Base-by-base conservation (phyloP, 164 flowering plant species). In the Litsea cubeba region DNA sequence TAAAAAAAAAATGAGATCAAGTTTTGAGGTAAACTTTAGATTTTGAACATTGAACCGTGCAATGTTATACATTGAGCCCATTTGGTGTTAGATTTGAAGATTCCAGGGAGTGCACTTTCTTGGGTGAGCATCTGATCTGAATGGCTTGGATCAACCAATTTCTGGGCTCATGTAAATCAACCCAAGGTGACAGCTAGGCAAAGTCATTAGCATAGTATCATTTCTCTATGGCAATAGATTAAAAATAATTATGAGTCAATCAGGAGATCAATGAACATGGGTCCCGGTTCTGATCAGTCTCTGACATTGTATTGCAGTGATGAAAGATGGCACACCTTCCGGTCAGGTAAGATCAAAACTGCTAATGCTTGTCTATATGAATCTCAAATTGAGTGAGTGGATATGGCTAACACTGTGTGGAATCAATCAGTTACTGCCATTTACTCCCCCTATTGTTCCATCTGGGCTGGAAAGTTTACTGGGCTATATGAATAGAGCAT, bases 401-500 rank as follows among this genome's bases (percentile, higher is more conserved):
- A 65, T 5, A 30, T 65, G 15, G 32, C 68, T 65, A 30, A 65
- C 49, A 26, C 14, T 3, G 3, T 51, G 8, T 2, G 8, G 5
- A 3, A 68, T 17, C 8, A 68, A 18, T 54, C 64, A 68, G 58
- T 49, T 72, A 25, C 25, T 17, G 57, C 81, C 76, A 8, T 6
- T 17, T 3, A 7, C 54, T 11, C 1, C 20, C 6, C 77, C 75
- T 0, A 26, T 3, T 62, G 28, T 12, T 60, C 82, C 84, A 15
- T 72, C 74, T 24, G 75, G 76, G 28, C 49, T 82, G 17, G 62
- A 57, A 3, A 65, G 35, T 14, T 12, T 79, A 46, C 78, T 82
- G 58, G 72, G 74, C 14, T 77, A 77, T 69, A 51, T 82, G 24
- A 82, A 77, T 65, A 64, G 74, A 49, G 15, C 73, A 12, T 79